Base-by-base conservation (phyloP, 805 yeast genomes). In the Yarrowia divulgata region DNA sequence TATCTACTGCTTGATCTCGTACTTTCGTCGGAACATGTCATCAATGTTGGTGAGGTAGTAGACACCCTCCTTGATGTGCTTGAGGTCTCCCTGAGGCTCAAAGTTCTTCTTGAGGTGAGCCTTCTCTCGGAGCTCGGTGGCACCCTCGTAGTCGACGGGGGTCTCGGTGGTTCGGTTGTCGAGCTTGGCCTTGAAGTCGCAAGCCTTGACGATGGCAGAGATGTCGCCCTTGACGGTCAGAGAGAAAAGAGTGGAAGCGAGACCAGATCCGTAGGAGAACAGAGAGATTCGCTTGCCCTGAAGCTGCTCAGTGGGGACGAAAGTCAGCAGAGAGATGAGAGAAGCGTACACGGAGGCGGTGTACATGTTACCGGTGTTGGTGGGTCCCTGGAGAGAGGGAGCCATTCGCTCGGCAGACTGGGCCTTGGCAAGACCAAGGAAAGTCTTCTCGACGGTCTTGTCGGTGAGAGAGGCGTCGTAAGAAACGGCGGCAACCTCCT, bases 291-390 rank as follows among this genome's bases (percentile, higher is more conserved):
- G 87, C 84, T 93, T 91, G 75, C 85, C 86, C 79, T 89, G 92
- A 74, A 94, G 85, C 68, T 85, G 81, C 57, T 88, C 95, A 69
- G 85, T 84, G 54, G 91, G 93, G 72, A 89, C 90, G 77, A 84
- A 90, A 77, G 85, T 87, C 75, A 95, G 83, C 73, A 92, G 82
- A 14, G 98, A 94, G 40, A 94, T 85, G 70, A 95, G 85, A 8
- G 97, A 86, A 43, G 97, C 88, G 85, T 90, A 95, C 60, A 92
- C 88, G 43, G 97, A 91, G 72, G 93, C 98, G 55, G 98, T 91
- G 86, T 95, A 95, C 91, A 93, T 90, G 85, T 95, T 95, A 82
- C 99, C 99, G 72, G 97, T 92, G 82, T 94, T 94, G 72, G 98
- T 94, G 77, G 98, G 94, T 55, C 93, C 92, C 74, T 82, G 84